phyloP scores from a whole-genome alignment of 2,329 filamentous ascomycete species.

The Fusarium ramigenum region DNA sequence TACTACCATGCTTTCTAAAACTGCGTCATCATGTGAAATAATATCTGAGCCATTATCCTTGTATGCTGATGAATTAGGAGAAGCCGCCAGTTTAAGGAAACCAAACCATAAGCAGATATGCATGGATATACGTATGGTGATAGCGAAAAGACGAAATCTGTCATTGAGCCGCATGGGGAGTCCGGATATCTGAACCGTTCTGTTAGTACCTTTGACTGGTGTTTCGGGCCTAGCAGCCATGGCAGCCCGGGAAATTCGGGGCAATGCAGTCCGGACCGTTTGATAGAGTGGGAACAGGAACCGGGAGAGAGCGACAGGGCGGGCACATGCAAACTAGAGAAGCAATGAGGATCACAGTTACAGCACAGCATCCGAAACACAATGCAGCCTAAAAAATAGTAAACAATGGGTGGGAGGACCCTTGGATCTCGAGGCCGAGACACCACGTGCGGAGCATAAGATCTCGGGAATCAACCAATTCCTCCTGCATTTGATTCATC shows the following conservation, averaged over 20 bases:
- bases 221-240: conserved; percentile 38
- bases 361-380: conserved; percentile 8
- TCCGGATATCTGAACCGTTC: not conserved
- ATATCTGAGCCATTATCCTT: not conserved
- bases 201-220: conserved; percentile 6
- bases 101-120: not conserved
- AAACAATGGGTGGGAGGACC: not conserved
- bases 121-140: not conserved
- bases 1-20: not conserved
- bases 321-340: not conserved
- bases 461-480: conserved; percentile 12
- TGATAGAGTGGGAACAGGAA: conserved; percentile 18
- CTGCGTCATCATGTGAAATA: not conserved
- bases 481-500: conserved; percentile 16
- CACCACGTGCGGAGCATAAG: conserved; percentile 28
- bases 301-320: not conserved
- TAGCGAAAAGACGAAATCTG: not conserved
- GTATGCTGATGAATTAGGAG: not conserved
- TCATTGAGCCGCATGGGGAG: not conserved
- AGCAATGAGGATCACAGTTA: conserved; percentile 6
- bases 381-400: conserved; percentile 8
- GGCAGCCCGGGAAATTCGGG: conserved; percentile 22
- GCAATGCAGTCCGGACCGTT: conserved; percentile 23
- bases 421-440: conserved; percentile 21
- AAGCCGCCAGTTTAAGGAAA: not conserved